Evolutionary conservation across 768 basidiomycete genomes (phyloP).

Genomic region (Boletus vermiculosoides): DNA sequence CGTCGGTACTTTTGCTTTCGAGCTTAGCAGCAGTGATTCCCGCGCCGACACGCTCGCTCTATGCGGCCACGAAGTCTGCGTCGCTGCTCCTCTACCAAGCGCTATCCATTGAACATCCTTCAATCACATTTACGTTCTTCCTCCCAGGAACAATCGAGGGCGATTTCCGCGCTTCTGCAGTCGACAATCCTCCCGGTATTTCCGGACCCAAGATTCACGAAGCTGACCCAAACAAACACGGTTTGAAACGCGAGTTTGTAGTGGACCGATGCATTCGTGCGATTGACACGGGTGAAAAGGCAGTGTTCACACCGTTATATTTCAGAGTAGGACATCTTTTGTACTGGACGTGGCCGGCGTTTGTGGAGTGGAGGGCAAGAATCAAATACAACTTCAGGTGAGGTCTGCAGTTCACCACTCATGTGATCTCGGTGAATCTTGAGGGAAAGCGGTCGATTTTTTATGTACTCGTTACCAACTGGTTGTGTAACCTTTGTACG

Average conservation of each 20-base stretch:
- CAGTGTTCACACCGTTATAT: slow-evolving; percentile 54
- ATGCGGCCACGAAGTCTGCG: slow-evolving; percentile 81
- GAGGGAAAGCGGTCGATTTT: neutral
- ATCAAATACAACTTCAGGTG: slow-evolving; percentile 62
- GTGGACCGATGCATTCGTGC: slow-evolving; percentile 59
- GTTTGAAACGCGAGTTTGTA: slow-evolving; percentile 59
- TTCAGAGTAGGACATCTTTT: slow-evolving; percentile 51
- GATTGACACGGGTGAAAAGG: slow-evolving; percentile 55
- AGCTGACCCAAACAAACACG: slow-evolving; percentile 53
- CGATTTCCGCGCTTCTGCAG: slow-evolving; percentile 75
- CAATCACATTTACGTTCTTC: slow-evolving; percentile 58
- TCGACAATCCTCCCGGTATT: slow-evolving; percentile 46
- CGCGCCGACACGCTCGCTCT: slow-evolving; percentile 82
- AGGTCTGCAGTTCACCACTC: neutral
- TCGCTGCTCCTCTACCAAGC: slow-evolving; percentile 75
- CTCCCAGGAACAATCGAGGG: slow-evolving; percentile 75
- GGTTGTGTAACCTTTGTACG: neutral
- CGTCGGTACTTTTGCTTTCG: slow-evolving; percentile 77
- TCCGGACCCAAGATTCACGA: slow-evolving; percentile 38
- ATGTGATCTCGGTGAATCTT: neutral
- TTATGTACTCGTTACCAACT: neutral
- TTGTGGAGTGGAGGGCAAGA: slow-evolving; percentile 56
- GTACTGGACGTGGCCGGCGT: slow-evolving; percentile 63
- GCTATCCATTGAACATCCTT: slow-evolving; percentile 76
- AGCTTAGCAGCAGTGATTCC: slow-evolving; percentile 78